Percentiles rank a stretch among this genome's conserved stretches.
phyloP scores from a whole-genome alignment of 177 flowering plant species.

The Vitis hybrid region DNA sequence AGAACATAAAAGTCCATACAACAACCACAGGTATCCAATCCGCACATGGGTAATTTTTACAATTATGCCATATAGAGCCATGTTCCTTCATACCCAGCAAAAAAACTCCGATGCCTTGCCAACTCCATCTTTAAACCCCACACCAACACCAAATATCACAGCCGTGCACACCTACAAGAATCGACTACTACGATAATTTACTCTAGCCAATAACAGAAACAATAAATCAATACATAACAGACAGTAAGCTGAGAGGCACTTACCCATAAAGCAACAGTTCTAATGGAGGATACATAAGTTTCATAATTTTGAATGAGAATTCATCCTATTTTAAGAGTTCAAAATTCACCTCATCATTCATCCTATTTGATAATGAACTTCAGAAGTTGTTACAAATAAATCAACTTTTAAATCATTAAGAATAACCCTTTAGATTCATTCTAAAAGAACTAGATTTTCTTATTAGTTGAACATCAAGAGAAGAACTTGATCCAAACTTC shows the following conservation, averaged over 20 bases:
- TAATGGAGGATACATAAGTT: slow-evolving; percentile 44
- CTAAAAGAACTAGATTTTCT: too few species aligned
- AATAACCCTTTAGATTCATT: too few species aligned
- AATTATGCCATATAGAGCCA: neutral
- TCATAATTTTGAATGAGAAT: slow-evolving; percentile 6
- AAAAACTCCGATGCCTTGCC: slow-evolving; percentile 88
- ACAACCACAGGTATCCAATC: neutral
- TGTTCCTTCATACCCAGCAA: slow-evolving; percentile 76
- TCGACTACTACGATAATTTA: slow-evolving; percentile 10
- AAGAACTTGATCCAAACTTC: too few species aligned
- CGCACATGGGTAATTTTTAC: too few species aligned
- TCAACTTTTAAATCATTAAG: too few species aligned
- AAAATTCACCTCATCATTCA: too few species aligned
- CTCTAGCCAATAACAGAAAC: slow-evolving; percentile 2
- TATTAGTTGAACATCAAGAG: too few species aligned
- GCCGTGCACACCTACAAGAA: slow-evolving; percentile 69
- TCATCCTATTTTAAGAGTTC: too few species aligned
- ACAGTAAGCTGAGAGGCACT: slow-evolving; percentile 24
- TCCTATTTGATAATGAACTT: too few species aligned
- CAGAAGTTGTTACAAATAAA: too few species aligned
- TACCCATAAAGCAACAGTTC: slow-evolving; percentile 75
- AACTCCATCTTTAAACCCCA: slow-evolving; percentile 81
- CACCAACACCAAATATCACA: slow-evolving; percentile 78
- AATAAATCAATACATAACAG: slow-evolving; percentile 2
- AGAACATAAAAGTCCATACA: neutral